A percentile compares a stretch with the other conserved stretches of the same genome.
These are phyloP conservation scores for Dendrocalamus latiflorus DNA, from an alignment of 202 grass and related monocot species.

Conservation along the genomic window DNA sequence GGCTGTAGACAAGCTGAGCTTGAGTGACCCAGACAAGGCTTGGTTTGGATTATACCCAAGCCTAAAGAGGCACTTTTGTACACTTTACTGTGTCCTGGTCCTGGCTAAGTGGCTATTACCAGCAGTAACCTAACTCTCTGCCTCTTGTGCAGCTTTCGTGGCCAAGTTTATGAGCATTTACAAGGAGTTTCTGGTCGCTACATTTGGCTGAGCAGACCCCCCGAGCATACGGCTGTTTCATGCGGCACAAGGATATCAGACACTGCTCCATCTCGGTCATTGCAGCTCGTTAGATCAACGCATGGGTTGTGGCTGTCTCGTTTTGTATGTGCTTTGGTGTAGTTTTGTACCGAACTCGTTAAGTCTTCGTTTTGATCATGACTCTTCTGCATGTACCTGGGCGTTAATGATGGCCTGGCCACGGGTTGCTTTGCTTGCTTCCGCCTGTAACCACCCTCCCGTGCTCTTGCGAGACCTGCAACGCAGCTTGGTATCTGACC, in stretches of 20 bases:
- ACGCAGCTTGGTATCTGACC: background rate
- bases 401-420: background rate
- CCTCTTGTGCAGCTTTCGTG: conserved; percentile 69
- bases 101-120: background rate
- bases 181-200: conserved; percentile 78
- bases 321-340: background rate
- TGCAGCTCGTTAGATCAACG: background rate
- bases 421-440: background rate
- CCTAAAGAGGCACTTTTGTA: background rate
- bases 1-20: too few relatives aligned
- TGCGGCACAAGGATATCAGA: background rate
- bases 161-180: too few relatives aligned
- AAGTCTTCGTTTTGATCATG: background rate
- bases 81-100: background rate
- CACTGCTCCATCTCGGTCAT: background rate
- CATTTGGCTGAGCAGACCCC: conserved; percentile 62
- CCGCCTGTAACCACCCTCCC: background rate
- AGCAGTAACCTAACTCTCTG: background rate
- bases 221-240: background rate
- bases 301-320: background rate
- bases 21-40: background rate
- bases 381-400: too few relatives aligned
- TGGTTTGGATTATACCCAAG: background rate
- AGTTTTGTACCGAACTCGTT: conserved; percentile 1
- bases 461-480: background rate